A percentile compares a stretch with the other conserved stretches of the same genome.
Conservation (phyloP, 176 grass and related monocot genomes). For the Triticum urartu region DNA sequence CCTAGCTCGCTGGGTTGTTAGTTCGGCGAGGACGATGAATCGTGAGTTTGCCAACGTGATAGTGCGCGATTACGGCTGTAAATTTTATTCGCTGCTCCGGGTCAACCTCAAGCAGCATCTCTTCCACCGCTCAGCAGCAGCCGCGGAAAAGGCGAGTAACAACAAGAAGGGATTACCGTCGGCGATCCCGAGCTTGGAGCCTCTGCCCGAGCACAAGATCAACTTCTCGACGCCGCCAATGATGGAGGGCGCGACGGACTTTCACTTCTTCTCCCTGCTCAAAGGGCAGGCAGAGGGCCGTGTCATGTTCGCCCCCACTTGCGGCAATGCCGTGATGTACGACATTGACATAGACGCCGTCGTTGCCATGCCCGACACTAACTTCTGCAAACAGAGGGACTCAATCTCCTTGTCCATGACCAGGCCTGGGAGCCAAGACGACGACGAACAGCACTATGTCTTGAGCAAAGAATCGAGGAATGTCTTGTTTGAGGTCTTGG, state of each 20-base stretch:
- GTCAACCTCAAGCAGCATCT: background rate
- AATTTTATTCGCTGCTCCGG: background rate
- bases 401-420: background rate
- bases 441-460: background rate
- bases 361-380: background rate
- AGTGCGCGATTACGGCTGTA: background rate
- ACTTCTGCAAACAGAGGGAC: background rate
- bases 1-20: background rate
- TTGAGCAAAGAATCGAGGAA: background rate
- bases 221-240: background rate
- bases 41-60: background rate
- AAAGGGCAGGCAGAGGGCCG: background rate
- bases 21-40: background rate
- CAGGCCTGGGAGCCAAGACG: background rate
- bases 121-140: background rate
- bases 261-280: background rate
- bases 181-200: background rate
- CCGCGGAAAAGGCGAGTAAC: background rate
- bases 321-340: background rate
- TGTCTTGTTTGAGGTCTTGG: background rate
- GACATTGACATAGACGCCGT: background rate
- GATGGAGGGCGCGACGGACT: too few species aligned
- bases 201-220: background rate
- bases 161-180: background rate
- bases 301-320: background rate